Percentiles rank a stretch among this genome's conserved stretches.
phyloP scores from a whole-genome alignment of 116 monocot genomes.

The Posidonia oceanica region DNA sequence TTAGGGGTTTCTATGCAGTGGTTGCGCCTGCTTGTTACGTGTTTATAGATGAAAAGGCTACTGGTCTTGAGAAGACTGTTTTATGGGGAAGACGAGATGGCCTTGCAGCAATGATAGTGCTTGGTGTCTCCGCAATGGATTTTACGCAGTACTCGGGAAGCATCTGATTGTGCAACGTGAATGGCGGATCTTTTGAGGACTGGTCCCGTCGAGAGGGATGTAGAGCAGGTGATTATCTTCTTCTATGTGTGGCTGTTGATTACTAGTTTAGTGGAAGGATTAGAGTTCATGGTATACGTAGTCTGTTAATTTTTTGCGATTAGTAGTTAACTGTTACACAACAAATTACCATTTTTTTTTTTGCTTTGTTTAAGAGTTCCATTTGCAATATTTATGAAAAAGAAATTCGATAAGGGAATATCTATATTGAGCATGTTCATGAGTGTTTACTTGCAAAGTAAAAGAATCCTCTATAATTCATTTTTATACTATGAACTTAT shows the following conservation, averaged over 20 bases:
- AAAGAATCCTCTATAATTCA: too few relatives aligned
- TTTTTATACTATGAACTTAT: too few relatives aligned
- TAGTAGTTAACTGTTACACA: too few relatives aligned
- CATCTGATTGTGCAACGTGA: slow-evolving; percentile 22
- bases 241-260: neutral
- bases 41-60: neutral
- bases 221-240: slow-evolving; percentile 39
- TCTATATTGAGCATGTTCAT: too few relatives aligned
- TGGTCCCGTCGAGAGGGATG: slow-evolving; percentile 59
- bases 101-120: neutral
- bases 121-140: slow-evolving; percentile 3
- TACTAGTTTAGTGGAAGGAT: neutral
- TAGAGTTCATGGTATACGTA: neutral
- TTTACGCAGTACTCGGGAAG: slow-evolving; percentile 2
- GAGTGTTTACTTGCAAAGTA: too few relatives aligned
- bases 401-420: too few relatives aligned
- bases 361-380: too few relatives aligned
- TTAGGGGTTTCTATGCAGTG: too few relatives aligned
- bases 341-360: too few relatives aligned
- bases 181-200: slow-evolving; percentile 56
- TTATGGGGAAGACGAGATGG: slow-evolving; percentile 31
- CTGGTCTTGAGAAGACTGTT: slow-evolving; percentile 5
- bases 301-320: neutral
- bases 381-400: too few relatives aligned
- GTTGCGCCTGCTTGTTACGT: neutral